Conservation (phyloP, 2,329 filamentous ascomycete species). For the Cytospora paraplurivora region DNA sequence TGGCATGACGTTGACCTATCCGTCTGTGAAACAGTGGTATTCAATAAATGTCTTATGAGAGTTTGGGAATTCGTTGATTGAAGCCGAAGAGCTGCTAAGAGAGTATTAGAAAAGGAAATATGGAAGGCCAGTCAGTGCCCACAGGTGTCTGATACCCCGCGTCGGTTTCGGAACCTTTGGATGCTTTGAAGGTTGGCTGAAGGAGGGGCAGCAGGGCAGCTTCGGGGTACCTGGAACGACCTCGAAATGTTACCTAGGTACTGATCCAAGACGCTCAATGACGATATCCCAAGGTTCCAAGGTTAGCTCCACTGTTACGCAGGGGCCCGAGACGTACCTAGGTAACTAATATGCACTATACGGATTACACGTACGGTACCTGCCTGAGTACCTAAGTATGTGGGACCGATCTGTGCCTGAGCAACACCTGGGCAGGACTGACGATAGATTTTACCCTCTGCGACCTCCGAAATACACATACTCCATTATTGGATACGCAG, state of each 20-base stretch:
- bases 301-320: no score
- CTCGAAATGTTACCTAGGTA: no score
- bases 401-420: no score
- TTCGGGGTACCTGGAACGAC: background rate
- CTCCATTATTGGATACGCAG: no score
- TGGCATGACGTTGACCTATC: constrained; percentile 32
- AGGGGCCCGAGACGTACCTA: no score
- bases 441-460: background rate
- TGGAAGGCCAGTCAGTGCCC: background rate
- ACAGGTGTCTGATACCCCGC: background rate
- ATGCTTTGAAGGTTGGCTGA: background rate
- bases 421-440: no score
- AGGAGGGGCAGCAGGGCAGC: background rate
- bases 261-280: no score
- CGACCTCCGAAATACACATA: background rate
- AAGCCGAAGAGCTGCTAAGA: background rate
- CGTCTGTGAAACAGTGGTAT: background rate
- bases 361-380: no score
- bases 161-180: background rate
- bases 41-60: no score
- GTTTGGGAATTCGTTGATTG: background rate
- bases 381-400: no score
- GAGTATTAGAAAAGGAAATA: background rate
- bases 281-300: no score
- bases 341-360: no score